These are phyloP conservation scores for Penicillium sp. DNA, from an alignment of 2,329 filamentous ascomycete genomes.

Conservation along the genomic window DNA sequence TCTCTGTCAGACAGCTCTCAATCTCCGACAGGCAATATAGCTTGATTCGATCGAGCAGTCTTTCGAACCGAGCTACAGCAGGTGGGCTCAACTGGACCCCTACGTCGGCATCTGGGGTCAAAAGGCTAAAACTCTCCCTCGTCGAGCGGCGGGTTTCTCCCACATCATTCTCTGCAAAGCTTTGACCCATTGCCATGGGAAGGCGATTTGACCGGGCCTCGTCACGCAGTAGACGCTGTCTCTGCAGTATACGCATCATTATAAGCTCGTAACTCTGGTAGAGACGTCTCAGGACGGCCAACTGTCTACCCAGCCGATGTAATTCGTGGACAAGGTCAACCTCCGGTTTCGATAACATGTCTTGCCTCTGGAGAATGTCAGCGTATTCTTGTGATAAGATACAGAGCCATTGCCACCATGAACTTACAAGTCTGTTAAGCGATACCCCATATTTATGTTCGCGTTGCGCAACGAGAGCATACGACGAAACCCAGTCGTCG, in stretches of 20 bases:
- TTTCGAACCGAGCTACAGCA: conserved; percentile 51
- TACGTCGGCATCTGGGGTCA: too few relatives aligned
- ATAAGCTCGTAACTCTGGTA: conserved; percentile 56
- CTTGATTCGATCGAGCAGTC: conserved; percentile 53
- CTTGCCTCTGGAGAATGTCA: too few relatives aligned
- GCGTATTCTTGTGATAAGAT: conserved; percentile 42
- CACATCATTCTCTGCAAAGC: too few relatives aligned
- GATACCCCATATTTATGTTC: conserved; percentile 43
- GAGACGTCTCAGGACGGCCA: conserved; percentile 53
- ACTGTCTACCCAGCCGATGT: conserved; percentile 53
- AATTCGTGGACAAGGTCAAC: conserved; percentile 43
- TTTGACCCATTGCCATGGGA: too few relatives aligned
- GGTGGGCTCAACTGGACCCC: conserved; percentile 40
- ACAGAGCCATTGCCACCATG: too few relatives aligned
- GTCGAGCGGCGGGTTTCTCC: conserved; percentile 16
- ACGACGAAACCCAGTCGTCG: conserved; percentile 58
- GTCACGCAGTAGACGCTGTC: conserved; percentile 35
- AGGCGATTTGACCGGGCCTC: conserved; percentile 25
- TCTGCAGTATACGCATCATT: conserved; percentile 52
- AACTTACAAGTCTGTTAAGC: too few relatives aligned
- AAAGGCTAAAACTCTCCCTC: too few relatives aligned
- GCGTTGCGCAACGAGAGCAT: conserved; percentile 50
- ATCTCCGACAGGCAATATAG: conserved; percentile 57
- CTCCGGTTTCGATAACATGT: too few relatives aligned
- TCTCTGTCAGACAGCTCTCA: conserved; percentile 58